Percentiles rank a stretch among this genome's conserved stretches.
phyloP scores from a whole-genome alignment of 441 rosid genomes.

The Theobroma grandiflorum region DNA sequence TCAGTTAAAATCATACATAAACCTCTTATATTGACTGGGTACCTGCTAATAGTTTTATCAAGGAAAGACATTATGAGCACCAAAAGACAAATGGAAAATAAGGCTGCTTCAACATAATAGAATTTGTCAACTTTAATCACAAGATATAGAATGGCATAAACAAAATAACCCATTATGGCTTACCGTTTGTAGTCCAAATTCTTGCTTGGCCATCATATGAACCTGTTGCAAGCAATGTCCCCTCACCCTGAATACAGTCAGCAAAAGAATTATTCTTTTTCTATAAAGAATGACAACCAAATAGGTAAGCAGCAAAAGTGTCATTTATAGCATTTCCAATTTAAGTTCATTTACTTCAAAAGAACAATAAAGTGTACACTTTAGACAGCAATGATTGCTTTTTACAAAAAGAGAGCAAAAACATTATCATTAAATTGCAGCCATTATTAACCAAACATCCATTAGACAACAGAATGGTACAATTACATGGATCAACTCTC shows the following conservation, averaged over 20 bases:
- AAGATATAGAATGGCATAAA: conserved; percentile 7
- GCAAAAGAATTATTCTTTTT: conserved; percentile 22
- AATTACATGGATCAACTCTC: background rate
- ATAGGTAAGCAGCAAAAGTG: background rate
- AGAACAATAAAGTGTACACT: conserved; percentile 11
- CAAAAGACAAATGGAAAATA: conserved; percentile 5
- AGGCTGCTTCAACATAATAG: background rate
- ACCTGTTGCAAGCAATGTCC: conserved; percentile 96
- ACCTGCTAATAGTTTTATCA: background rate
- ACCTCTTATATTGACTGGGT: conserved; percentile 1
- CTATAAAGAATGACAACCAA: conserved; percentile 22
- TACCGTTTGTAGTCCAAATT: conserved; percentile 91
- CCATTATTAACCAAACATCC: background rate
- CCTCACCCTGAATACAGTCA: conserved; percentile 74
- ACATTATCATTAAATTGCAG: background rate
- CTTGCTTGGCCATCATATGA: conserved; percentile 99
- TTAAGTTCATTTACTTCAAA: conserved; percentile 2
- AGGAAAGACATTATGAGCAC: background rate
- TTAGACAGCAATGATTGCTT: background rate
- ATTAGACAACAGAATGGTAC: background rate
- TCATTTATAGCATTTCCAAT: background rate
- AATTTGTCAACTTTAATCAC: background rate
- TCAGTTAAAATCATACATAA: conserved; percentile 11
- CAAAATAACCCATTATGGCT: conserved; percentile 28
- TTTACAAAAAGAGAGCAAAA: background rate